These are phyloP conservation scores for Cordyceps cateniannulata DNA, from an alignment of 2,329 filamentous ascomycete species.

Conservation along the genomic window DNA sequence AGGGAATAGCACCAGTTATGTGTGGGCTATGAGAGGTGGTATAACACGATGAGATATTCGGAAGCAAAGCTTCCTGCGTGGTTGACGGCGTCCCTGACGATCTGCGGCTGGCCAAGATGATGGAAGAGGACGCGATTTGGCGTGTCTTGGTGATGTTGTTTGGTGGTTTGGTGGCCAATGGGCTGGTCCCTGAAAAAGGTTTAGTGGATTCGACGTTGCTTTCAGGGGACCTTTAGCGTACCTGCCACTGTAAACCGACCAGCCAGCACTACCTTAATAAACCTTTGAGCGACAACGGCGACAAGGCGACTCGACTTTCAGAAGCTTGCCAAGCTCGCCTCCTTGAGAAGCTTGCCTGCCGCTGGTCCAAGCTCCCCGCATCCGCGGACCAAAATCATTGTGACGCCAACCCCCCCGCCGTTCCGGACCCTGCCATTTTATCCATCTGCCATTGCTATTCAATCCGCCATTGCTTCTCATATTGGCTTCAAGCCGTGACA, in stretches of 20 bases:
- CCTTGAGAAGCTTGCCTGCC: neutral
- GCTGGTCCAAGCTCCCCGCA: conserved; percentile 22
- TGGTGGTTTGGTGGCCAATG: neutral
- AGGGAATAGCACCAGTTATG: neutral
- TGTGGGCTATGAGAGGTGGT: neutral
- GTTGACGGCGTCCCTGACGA: neutral
- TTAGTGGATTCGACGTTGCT: neutral
- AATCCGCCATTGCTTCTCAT: neutral
- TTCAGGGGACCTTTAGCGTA: neutral
- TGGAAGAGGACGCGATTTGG: neutral
- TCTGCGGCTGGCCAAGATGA: neutral
- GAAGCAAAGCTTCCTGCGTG: neutral
- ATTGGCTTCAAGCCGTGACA: neutral
- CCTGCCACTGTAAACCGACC: neutral
- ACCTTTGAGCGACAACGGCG: neutral
- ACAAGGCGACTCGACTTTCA: conserved; percentile 1
- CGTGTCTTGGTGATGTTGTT: conserved; percentile 3
- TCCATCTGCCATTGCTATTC: neutral
- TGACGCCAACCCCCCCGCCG: conserved; percentile 9
- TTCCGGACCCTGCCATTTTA: neutral
- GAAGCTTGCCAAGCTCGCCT: neutral
- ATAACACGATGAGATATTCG: too few relatives aligned
- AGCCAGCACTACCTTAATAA: neutral
- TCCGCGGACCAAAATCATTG: neutral
- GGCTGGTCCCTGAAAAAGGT: neutral